Base-by-base conservation (phyloP, 345 rosid species). In the Eutrema japonicum region DNA sequence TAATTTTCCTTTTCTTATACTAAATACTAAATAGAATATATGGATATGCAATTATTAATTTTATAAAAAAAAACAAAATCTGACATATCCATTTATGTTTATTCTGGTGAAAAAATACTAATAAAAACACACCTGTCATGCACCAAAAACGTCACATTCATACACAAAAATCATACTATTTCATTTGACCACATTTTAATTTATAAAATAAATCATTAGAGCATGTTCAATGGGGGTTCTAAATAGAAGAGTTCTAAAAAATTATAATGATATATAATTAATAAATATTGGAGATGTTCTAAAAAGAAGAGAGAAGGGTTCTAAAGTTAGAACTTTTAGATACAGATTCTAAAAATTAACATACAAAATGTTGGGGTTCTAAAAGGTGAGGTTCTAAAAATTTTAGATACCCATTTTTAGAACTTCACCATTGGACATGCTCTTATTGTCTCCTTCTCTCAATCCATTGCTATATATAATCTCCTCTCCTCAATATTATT, bases 91-190 rank as follows among this genome's bases (percentile, higher is more conserved):
- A 55, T 77, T 46, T 63, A 61, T 63, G 66, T 48, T 48, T 64
- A 71, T 50, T 68, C 52, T 48, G 40, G 54, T 70, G 53, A 61
- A 70, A 27, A 50, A 33, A 46, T 52, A 72, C 2, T 26, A 56
- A 54, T 48, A 40, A 47, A 29, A 46, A 64, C 59, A 72, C 52
- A 77, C 58, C 81, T 78, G 81, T 72, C 81, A 72, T 51, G 70
- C 81, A 78, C 78, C 73, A 50, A 71, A 76, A 64, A 71, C 33
- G 67, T 77, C 76, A 27, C 67, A 77, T 41, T 75, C 74, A 66
- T 45, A 60, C 74, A 61, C 29, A 61, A 35, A 75, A 59, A 52
- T 7, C 49, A 54, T 70, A 50, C 38, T 64, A 70, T 41, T 56
- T 70, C 29, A 59, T 65, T 71, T 77, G 80, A 77, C 80, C 76